Evolutionary conservation across 441 rosid species (phyloP).

Genomic region (Eugenia klotzschiana): DNA sequence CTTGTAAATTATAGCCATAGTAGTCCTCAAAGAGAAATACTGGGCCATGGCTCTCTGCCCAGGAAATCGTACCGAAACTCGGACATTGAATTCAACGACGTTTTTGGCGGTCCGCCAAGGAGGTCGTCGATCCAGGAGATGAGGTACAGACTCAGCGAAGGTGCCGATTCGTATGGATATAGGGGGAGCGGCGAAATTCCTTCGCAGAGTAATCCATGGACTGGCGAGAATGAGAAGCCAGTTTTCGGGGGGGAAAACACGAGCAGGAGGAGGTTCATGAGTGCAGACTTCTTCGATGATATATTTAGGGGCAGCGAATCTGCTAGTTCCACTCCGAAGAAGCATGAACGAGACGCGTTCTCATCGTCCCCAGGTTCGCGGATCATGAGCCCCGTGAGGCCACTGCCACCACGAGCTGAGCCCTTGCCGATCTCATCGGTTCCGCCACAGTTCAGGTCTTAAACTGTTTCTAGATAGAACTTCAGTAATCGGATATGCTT

Average conservation of each 20-base stretch:
- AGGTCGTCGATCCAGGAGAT: conserved; percentile 36
- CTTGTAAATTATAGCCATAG: conserved; percentile 6
- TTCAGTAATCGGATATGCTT: not conserved
- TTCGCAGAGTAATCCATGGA: conserved; percentile 17
- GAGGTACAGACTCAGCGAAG: conserved; percentile 31
- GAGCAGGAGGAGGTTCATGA: conserved; percentile 25
- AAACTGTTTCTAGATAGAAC: not conserved
- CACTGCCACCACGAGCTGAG: conserved; percentile 38
- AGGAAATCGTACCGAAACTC: conserved; percentile 7
- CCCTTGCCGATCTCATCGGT: conserved; percentile 23
- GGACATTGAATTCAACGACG: conserved; percentile 71
- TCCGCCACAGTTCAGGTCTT: conserved; percentile 68
- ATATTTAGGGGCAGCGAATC: conserved; percentile 47
- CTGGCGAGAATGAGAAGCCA: conserved; percentile 44
- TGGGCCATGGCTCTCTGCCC: conserved; percentile 7
- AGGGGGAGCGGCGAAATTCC: conserved; percentile 10
- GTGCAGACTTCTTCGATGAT: conserved; percentile 62
- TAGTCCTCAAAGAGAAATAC: conserved; percentile 11
- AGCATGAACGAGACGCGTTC: conserved; percentile 22
- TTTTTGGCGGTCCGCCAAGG: conserved; percentile 90
- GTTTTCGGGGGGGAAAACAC: conserved; percentile 62
- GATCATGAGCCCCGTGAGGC: conserved; percentile 43
- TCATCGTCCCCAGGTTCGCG: conserved; percentile 39
- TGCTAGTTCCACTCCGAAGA: conserved; percentile 34
- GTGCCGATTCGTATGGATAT: conserved; percentile 9